Evolutionary conservation across 2,329 filamentous ascomycete genomes (phyloP).

Genomic region (Pseudocercospora pini-densiflorae): DNA sequence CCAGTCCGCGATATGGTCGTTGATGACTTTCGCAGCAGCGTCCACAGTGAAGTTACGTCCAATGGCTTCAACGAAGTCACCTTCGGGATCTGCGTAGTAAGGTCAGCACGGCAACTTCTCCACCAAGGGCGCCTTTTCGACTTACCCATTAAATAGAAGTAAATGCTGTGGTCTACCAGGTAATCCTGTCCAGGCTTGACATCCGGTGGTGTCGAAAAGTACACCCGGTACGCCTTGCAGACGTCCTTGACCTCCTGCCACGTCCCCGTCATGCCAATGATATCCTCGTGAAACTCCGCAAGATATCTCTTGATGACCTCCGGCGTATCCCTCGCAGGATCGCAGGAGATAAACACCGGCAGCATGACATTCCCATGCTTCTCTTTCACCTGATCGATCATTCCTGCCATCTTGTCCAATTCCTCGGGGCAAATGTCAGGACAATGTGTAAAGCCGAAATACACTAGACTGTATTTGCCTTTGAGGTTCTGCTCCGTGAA

Average conservation of each 20-base stretch:
- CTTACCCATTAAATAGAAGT: slow-evolving; percentile 95
- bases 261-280: slow-evolving; percentile 88
- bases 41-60: slow-evolving; percentile 92
- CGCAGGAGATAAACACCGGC: slow-evolving; percentile 93
- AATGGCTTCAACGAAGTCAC: slow-evolving; percentile 96
- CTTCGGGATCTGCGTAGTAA: slow-evolving; percentile 73
- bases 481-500: slow-evolving; percentile 82
- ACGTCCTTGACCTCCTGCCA: slow-evolving; percentile 93
- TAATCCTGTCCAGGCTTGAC: slow-evolving; percentile 96
- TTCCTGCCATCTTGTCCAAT: slow-evolving; percentile 98
- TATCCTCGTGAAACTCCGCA: slow-evolving; percentile 82
- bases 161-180: slow-evolving; percentile 97
- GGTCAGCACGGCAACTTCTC: not conserved
- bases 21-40: slow-evolving; percentile 80
- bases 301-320: slow-evolving; percentile 84
- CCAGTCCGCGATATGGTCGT: slow-evolving; percentile 84
- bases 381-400: slow-evolving; percentile 73
- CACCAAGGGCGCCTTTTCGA: slow-evolving; percentile 16
- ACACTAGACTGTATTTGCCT: slow-evolving; percentile 86
- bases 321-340: slow-evolving; percentile 88
- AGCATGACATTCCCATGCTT: slow-evolving; percentile 57
- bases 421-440: slow-evolving; percentile 99
- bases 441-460: slow-evolving; percentile 98
- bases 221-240: slow-evolving; percentile 95
- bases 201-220: slow-evolving; percentile 89